phyloP scores from a whole-genome alignment of 1,284 basidiomycete species.

The Rhodotorula sp. region DNA sequence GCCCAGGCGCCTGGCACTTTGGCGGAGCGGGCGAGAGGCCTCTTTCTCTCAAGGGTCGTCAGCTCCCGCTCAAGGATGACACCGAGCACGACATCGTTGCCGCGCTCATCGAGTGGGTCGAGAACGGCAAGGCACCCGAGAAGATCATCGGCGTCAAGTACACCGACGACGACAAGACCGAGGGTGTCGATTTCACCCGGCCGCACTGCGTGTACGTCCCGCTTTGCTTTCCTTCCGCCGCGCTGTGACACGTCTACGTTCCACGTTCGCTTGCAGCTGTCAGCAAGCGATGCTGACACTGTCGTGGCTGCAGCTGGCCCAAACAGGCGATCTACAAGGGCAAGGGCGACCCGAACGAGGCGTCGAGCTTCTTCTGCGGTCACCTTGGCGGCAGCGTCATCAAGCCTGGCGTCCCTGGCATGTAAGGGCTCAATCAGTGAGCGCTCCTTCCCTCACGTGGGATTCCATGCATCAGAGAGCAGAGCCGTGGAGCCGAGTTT shows the following conservation, averaged over 20 bases:
- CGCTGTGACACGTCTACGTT: background rate
- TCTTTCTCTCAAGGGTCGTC: background rate
- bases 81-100: conserved; percentile 36
- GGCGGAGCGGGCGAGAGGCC: background rate
- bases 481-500: no score
- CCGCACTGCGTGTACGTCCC: conserved; percentile 24
- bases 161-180: conserved; percentile 8
- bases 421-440: background rate
- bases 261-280: no score
- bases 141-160: conserved; percentile 29
- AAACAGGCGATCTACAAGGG: conserved; percentile 23
- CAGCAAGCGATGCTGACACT: background rate
- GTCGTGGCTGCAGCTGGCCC: conserved; percentile 13
- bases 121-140: conserved; percentile 34
- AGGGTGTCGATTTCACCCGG: conserved; percentile 22
- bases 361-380: conserved; percentile 25
- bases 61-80: conserved; percentile 12
- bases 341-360: conserved; percentile 23
- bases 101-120: conserved; percentile 41
- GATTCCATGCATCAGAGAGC: no score
- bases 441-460: background rate
- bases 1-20: conserved; percentile 18
- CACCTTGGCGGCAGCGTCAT: background rate
- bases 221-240: background rate
- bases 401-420: background rate